These are phyloP conservation scores for Arabis hirsuta DNA, from an alignment of 345 rosid species.

Conservation along the genomic window DNA sequence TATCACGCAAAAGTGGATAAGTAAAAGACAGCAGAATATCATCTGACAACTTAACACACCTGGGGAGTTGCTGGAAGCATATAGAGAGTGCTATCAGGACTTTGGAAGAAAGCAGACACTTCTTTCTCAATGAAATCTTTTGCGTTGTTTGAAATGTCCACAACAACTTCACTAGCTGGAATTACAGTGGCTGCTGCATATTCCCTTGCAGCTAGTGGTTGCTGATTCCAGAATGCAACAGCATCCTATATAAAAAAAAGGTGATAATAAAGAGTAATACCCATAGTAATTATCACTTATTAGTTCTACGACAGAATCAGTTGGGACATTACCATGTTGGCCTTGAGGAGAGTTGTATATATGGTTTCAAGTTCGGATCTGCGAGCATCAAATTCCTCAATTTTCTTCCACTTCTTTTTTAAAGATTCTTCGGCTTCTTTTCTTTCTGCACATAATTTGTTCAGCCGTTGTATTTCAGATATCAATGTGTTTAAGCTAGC, in stretches of 20 bases:
- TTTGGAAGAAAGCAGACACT: constrained; percentile 78
- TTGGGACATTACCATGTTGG: constrained; percentile 66
- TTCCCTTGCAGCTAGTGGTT: constrained; percentile 84
- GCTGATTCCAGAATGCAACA: constrained; percentile 85
- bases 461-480: constrained; percentile 79
- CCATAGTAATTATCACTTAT: neutral
- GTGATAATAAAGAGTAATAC: neutral
- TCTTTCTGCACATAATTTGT: constrained; percentile 86
- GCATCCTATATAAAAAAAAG: constrained; percentile 62
- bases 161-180: constrained; percentile 77
- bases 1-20: neutral
- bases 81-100: constrained; percentile 85
- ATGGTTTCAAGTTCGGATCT: constrained; percentile 91
- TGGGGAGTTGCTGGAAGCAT: constrained; percentile 96
- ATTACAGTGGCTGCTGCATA: constrained; percentile 82
- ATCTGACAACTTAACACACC: constrained; percentile 52
- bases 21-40: constrained; percentile 9
- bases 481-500: constrained; percentile 81
- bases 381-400: constrained; percentile 88
- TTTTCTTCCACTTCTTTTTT: constrained; percentile 93
- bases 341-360: constrained; percentile 80
- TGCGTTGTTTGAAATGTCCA: constrained; percentile 71
- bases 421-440: constrained; percentile 91
- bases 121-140: constrained; percentile 82
- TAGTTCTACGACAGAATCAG: neutral